Base-by-base conservation (phyloP, 345 rosid genomes). In the Ceriops zippeliana region DNA sequence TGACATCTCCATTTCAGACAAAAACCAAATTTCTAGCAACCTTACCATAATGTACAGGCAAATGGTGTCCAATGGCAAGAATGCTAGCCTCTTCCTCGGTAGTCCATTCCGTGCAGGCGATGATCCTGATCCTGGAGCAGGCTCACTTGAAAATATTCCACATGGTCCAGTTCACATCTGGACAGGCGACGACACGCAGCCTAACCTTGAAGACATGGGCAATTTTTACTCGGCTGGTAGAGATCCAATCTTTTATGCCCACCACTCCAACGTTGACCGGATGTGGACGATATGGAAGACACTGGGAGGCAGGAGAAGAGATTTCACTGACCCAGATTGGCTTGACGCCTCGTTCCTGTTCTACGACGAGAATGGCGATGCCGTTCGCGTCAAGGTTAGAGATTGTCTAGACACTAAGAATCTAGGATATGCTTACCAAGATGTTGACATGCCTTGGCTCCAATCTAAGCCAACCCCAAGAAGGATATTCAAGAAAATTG, bases 251-350 rank as follows among this genome's bases (percentile, higher is more conserved):
- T 88, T 88, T 73, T 86, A 34, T 22, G 68, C 81, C 30, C 93
- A 86, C 70, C 93, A 88, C 63, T 62, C 86, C 1, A 88, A 88
- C 19, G 68, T 84, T 2, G 93, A 88, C 66, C 83, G 90, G 6
- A 67, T 84, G 86, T 86, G 90, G 93, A 59, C 74, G 3, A 1
- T 88, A 20, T 88, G 90, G 93, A 86, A 82, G 58, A 77, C 82
- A 5, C 53, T 88, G 19, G 89, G 89, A 54, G 89, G 87, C 26
- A 75, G 52, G 26, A 60, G 87, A 60, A 74, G 20, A 0, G 83
- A 86, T 31, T 77, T 83, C 70, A 74, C 76, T 0, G 87, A 84
- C 58, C 64, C 83, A 0, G 89, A 88, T 52, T 88, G 93, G 93
- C 79, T 84, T 2, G 65, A 86, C 16, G 71, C 93, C 0, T 53